phyloP scores from a whole-genome alignment of 345 rosid species.

The Acer negundo region DNA sequence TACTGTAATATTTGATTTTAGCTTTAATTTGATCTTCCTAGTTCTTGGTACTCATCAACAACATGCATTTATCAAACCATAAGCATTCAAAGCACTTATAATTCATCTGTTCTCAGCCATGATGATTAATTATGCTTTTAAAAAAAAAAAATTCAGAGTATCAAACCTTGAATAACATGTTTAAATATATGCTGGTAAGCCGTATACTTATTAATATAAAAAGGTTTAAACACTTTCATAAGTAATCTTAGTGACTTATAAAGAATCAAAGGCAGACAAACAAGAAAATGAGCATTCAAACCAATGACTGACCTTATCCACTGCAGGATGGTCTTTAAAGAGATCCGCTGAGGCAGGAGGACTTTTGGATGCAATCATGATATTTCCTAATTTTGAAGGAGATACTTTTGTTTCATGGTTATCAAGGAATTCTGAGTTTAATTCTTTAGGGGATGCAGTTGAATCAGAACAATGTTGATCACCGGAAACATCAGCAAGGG shows the following conservation, averaged over 20 bases:
- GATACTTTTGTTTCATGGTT: constrained; percentile 36
- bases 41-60: background rate
- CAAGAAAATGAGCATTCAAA: constrained; percentile 11
- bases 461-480: constrained; percentile 24
- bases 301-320: constrained; percentile 57
- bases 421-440: constrained; percentile 25
- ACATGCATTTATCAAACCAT: background rate
- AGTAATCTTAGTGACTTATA: background rate
- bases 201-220: background rate
- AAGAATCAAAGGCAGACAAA: background rate
- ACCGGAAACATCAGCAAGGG: constrained; percentile 22
- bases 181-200: background rate
- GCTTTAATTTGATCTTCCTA: background rate
- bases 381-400: constrained; percentile 30
- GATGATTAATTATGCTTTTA: background rate
- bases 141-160: background rate
- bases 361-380: constrained; percentile 23
- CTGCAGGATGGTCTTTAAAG: constrained; percentile 32
- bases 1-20: background rate
- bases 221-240: background rate
- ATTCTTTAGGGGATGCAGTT: constrained; percentile 18
- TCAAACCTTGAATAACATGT: background rate
- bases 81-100: background rate
- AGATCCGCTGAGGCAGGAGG: constrained; percentile 34
- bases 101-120: background rate